Conservation (phyloP, 805 yeast species). For the Candida sithepensis region DNA sequence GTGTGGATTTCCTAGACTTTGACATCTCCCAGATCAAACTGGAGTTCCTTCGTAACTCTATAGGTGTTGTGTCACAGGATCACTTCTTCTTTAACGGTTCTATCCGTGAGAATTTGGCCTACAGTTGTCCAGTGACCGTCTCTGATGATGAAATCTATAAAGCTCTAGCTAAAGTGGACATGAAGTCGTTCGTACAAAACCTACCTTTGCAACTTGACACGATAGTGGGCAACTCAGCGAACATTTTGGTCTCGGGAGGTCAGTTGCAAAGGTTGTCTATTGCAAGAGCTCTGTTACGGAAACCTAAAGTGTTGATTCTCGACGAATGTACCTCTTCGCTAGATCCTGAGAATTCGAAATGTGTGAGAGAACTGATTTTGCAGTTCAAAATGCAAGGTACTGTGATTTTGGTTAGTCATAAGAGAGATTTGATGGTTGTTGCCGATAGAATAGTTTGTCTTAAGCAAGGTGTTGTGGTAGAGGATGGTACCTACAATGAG, state of each 20-base stretch:
- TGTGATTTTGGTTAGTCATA: slow-evolving; percentile 71
- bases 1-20: slow-evolving; percentile 40
- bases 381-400: slow-evolving; percentile 33
- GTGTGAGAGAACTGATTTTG: slow-evolving; percentile 48
- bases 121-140: slow-evolving; percentile 42
- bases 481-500: slow-evolving; percentile 36
- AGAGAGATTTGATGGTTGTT: slow-evolving; percentile 56
- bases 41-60: slow-evolving; percentile 44
- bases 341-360: slow-evolving; percentile 57
- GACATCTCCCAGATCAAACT: slow-evolving; percentile 47
- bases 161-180: slow-evolving; percentile 43
- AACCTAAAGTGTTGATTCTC: slow-evolving; percentile 62
- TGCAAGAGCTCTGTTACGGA: slow-evolving; percentile 72
- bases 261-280: slow-evolving; percentile 84
- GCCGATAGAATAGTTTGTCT: slow-evolving; percentile 51
- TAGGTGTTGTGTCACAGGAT: slow-evolving; percentile 74
- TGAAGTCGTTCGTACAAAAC: slow-evolving; percentile 49
- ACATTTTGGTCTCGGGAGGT: slow-evolving; percentile 72
- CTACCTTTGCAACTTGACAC: slow-evolving; percentile 62
- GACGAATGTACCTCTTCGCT: slow-evolving; percentile 92
- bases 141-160: slow-evolving; percentile 32
- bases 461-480: slow-evolving; percentile 44
- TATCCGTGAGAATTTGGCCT: slow-evolving; percentile 63
- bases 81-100: slow-evolving; percentile 73
- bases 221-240: slow-evolving; percentile 45